Base-by-base conservation (phyloP, 495 filamentous ascomycete genomes). In the Penicillium odoratum region DNA sequence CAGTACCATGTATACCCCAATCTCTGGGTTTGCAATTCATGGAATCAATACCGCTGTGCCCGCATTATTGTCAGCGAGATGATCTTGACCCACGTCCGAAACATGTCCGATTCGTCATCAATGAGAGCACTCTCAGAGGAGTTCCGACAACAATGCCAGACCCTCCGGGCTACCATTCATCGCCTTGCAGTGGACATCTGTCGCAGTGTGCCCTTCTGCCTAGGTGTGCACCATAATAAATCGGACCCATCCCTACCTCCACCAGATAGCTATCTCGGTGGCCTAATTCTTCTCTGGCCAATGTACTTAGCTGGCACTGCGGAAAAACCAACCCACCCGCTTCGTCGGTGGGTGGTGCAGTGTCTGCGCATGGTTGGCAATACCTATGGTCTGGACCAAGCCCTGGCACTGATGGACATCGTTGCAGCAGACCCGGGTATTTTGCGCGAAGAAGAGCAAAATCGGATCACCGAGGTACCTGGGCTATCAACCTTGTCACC, bases 31-130 rank as follows among this genome's bases (percentile, higher is more conserved):
- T 78, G 78, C 15, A 74, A 81, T 25, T 73, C 81, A 28, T 86
- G 82, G 81, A 89, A 86, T 54, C 78, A 85, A 51, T 87, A 85
- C 60, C 83, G 87, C 31, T 82, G 80, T 67, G 76, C 82, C 3
- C 81, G 83, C 29, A 81, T 87, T 43, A 63, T 86, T 11, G 70
- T 81, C 28, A 82, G 78, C 63, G 80, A 87, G 52, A 72, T 76
- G 25, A 78, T 88, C 8, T 61, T 76, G 1, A 59, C 57, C 8
- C 64, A 58, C 15, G 60, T 65, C 38, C 45, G 57, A 21, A 43
- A 62, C 36, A 46, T 65, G 3, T 61, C 64, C 16, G 46, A 61
- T 15, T 55, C 49, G 4, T 59, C 64, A 26, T 55, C 57, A 25
- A 40, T 56, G 16, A 45, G 36, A 18, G 52, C 46, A 10, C 45